These are phyloP conservation scores for Apiotrichum sp. DNA, from an alignment of 1,284 basidiomycete species.

Conservation along the genomic window DNA sequence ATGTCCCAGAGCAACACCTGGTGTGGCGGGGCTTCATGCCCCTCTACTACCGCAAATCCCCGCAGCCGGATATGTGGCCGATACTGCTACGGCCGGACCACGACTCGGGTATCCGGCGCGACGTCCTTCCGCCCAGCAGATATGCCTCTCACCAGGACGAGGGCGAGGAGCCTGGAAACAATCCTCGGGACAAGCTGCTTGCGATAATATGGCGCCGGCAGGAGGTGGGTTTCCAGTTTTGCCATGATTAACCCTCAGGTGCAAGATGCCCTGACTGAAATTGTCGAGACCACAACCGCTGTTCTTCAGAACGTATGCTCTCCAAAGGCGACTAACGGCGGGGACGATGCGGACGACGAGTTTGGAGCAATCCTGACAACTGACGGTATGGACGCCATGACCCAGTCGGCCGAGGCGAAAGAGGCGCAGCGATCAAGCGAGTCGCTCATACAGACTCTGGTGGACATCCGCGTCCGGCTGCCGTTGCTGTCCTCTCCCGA, in stretches of 20 bases:
- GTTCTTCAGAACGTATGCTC: constrained; percentile 1
- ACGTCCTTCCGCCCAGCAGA: constrained; percentile 47
- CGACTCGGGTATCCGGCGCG: constrained; percentile 61
- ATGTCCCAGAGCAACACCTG: constrained; percentile 34
- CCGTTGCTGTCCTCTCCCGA: constrained; percentile 51
- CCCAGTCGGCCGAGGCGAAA: constrained; percentile 29
- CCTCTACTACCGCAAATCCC: constrained; percentile 47
- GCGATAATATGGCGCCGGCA: constrained; percentile 55
- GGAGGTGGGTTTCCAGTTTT: constrained; percentile 52
- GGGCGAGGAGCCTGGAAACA: neutral
- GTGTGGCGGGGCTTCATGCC: constrained; percentile 63
- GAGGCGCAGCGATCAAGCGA: constrained; percentile 27
- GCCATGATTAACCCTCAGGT: constrained; percentile 7
- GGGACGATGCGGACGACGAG: constrained; percentile 51
- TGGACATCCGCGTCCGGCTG: constrained; percentile 51
- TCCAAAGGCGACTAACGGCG: neutral
- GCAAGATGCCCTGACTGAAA: neutral
- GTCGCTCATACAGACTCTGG: constrained; percentile 21
- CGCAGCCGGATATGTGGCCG: constrained; percentile 49
- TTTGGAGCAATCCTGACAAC: constrained; percentile 58
- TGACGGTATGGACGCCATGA: constrained; percentile 32
- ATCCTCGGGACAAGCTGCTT: neutral
- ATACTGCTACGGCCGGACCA: constrained; percentile 59
- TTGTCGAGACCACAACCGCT: constrained; percentile 19
- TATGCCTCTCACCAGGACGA: constrained; percentile 7